phyloP scores from a whole-genome alignment of 2,329 filamentous ascomycete species.

The Didymella exigua region DNA sequence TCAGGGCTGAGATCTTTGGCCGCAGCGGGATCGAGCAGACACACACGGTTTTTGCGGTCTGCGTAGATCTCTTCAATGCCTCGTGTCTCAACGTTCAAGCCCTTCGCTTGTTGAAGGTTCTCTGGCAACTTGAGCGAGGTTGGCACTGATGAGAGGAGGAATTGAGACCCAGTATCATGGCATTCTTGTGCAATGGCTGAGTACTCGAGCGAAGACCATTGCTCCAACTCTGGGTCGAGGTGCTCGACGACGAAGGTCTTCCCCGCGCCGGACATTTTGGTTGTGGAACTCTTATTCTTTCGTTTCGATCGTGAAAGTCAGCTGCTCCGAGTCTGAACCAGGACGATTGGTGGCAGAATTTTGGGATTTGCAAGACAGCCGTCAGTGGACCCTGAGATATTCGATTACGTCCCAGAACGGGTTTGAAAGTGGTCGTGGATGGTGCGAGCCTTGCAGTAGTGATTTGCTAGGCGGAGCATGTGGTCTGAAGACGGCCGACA shows the following conservation, averaged over 20 bases:
- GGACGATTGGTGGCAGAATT: slow-evolving; percentile 4
- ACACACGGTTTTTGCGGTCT: slow-evolving; percentile 75
- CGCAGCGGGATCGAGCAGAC: slow-evolving; percentile 86
- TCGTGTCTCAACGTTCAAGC: slow-evolving; percentile 73
- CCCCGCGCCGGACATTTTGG: slow-evolving; percentile 39
- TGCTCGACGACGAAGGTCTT: slow-evolving; percentile 96
- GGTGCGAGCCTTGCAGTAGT: slow-evolving; percentile 34
- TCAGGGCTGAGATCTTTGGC: slow-evolving; percentile 79
- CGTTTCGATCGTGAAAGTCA: slow-evolving; percentile 6
- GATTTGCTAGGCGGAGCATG: slow-evolving; percentile 30
- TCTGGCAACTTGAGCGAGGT: slow-evolving; percentile 64
- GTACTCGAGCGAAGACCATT: slow-evolving; percentile 95
- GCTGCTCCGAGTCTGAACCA: neutral
- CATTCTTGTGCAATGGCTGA: slow-evolving; percentile 84
- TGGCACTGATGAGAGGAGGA: slow-evolving; percentile 83
- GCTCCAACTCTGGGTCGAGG: slow-evolving; percentile 89
- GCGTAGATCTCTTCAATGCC: slow-evolving; percentile 84
- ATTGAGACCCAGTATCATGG: slow-evolving; percentile 66
- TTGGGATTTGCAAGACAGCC: neutral
- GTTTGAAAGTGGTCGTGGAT: slow-evolving; percentile 8
- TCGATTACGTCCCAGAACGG: slow-evolving; percentile 15
- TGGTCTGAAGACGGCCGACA: slow-evolving; percentile 22
- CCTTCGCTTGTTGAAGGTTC: slow-evolving; percentile 63
- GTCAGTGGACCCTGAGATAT: neutral
- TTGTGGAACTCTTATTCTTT: slow-evolving; percentile 19